Conservation (phyloP, 2,329 filamentous ascomycete species). For the Aspergillus felis region DNA sequence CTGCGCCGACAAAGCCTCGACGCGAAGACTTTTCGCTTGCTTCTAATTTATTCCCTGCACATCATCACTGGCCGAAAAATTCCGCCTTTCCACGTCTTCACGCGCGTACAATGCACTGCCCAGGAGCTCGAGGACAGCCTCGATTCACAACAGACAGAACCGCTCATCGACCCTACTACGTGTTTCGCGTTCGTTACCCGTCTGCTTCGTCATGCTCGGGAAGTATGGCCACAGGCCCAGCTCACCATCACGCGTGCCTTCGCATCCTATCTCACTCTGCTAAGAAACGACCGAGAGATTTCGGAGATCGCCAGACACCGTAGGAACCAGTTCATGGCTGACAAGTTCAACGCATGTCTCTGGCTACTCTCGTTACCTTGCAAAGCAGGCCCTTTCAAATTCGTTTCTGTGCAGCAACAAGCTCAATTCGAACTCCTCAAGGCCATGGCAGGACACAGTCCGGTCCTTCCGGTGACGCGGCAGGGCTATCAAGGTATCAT, state of each 20-base stretch:
- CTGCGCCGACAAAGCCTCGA: slow-evolving; percentile 43
- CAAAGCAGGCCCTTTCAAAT: slow-evolving; percentile 47
- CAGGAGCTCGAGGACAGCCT: slow-evolving; percentile 1
- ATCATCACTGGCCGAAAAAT: slow-evolving; percentile 27
- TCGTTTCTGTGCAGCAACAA: slow-evolving; percentile 48
- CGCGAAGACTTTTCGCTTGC: slow-evolving; percentile 38
- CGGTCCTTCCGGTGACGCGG: slow-evolving; percentile 53
- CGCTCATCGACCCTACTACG: slow-evolving; percentile 23
- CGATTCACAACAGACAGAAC: slow-evolving; percentile 2
- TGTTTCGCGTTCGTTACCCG: slow-evolving; percentile 43
- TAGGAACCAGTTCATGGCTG: slow-evolving; percentile 30
- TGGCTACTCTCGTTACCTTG: slow-evolving; percentile 47
- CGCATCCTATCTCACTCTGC: slow-evolving; percentile 29
- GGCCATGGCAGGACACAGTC: slow-evolving; percentile 53
- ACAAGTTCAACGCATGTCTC: slow-evolving; percentile 49
- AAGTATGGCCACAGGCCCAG: slow-evolving; percentile 46
- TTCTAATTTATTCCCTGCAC: slow-evolving; percentile 39
- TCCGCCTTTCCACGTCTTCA: slow-evolving; percentile 5
- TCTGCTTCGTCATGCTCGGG: slow-evolving; percentile 49
- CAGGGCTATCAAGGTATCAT: slow-evolving; percentile 56
- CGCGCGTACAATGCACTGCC: neutral
- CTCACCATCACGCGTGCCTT: slow-evolving; percentile 40
- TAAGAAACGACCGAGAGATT: slow-evolving; percentile 3
- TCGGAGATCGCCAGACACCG: slow-evolving; percentile 3
- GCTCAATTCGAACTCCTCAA: slow-evolving; percentile 56